Evolutionary conservation across 2,329 filamentous ascomycete genomes (phyloP), one percentile per base, ranked within the genome.

Genomic region (Stromatinia cepivora): DNA sequence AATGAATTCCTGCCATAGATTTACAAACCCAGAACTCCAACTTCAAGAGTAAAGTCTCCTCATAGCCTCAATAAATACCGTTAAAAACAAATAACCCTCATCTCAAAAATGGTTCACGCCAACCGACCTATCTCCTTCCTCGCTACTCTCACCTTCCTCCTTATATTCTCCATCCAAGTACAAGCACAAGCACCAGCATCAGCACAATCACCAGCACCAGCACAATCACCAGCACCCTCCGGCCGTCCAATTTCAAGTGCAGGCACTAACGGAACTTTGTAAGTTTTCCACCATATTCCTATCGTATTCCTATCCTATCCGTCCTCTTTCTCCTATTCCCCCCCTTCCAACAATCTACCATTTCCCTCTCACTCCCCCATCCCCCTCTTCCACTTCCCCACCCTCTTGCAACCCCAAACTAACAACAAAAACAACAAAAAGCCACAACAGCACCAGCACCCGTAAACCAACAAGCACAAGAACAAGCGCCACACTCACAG

Each of bases 261-360:
- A 6, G 34, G 48, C 20, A 36, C 25, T 20, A 68, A 68, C 36
- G 66, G 66, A 13, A 68, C 57, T 4, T 68, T 63, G 57, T 68
- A 64, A 20, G 48, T 54, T 39, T 54, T 13, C 25, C 20, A 10
- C 22, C 48, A 8, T 13, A 8, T 15, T 54, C 25, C 22, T 1
- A 3, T 4, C 9, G 2, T 22, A 7, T n/a, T 28, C n/a, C 3
- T 9, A 22, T 3, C 42, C 4, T 11, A 36, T 25, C 28, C 5
- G 7, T 42, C 5, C 13, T 17, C 3, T 31, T 0, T 9, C 7
- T 22, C 4, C 15, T n/a, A 9, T 10, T 10, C 6, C 17, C 2
- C 25, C 1, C 22, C 13, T 5, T 22, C 3, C 13, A 48, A 54
- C 1, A n/a, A n/a, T n/a, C n/a, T n/a, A n/a, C n/a, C n/a, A n/a